Conservation (phyloP, 169 alveolate species). For the Eimeria tenella region DNA sequence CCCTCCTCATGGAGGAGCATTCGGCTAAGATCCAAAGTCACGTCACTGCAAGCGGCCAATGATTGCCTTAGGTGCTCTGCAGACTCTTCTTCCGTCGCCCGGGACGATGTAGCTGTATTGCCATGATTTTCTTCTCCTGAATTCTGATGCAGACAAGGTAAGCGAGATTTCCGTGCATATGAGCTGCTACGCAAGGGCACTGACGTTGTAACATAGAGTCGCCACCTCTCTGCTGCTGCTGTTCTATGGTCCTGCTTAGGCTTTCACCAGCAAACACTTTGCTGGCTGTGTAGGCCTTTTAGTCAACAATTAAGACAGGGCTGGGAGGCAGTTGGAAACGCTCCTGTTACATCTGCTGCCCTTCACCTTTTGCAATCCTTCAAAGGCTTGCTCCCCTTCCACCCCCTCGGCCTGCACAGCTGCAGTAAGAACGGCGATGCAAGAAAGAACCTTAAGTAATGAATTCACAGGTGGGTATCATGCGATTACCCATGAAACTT, state of each 20-base stretch:
- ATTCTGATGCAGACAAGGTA: neutral
- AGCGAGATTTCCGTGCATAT: neutral
- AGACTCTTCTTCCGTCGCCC: neutral
- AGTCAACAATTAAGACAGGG: too few species aligned
- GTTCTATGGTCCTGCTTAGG: neutral
- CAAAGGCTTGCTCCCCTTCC: neutral
- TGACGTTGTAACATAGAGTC: too few species aligned
- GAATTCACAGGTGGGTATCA: too few species aligned
- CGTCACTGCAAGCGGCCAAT: constrained; percentile 8
- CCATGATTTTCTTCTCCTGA: neutral
- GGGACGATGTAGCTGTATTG: neutral
- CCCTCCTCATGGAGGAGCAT: constrained; percentile 25
- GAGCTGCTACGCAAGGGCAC: too few species aligned
- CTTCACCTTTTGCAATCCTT: too few species aligned
- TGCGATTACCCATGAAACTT: too few species aligned
- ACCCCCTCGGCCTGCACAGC: neutral
- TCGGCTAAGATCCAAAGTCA: constrained; percentile 25
- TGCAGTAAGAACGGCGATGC: neutral
- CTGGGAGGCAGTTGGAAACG: too few species aligned
- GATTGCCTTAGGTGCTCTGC: neutral
- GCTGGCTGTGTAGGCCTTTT: too few species aligned
- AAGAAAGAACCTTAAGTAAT: too few species aligned
- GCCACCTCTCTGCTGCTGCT: neutral
- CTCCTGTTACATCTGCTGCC: too few species aligned
- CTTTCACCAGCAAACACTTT: too few species aligned